A percentile compares a stretch with the other conserved stretches of the same genome.
These are phyloP conservation scores for Blastobotrys aristatus DNA, from an alignment of 1,139 yeast genomes.

Conservation along the genomic window DNA sequence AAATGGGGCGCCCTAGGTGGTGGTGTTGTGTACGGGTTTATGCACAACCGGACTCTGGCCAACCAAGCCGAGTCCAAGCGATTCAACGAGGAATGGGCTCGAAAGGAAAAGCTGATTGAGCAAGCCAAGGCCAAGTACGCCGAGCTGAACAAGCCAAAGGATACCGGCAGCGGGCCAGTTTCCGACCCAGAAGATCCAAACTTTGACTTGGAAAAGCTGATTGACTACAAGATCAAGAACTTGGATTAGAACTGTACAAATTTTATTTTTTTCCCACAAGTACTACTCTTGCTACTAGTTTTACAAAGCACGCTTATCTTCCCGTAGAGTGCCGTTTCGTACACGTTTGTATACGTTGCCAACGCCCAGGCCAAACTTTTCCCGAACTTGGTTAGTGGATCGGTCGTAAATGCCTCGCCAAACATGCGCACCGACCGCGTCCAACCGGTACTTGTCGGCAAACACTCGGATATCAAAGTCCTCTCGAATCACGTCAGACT, in stretches of 20 bases:
- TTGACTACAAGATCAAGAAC: slow-evolving; percentile 32
- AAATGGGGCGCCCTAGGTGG: slow-evolving; percentile 91
- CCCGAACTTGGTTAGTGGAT: slow-evolving; percentile 62
- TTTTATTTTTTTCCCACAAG: not conserved
- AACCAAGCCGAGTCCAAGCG: slow-evolving; percentile 53
- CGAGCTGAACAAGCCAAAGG: slow-evolving; percentile 49
- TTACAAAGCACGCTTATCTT: not conserved
- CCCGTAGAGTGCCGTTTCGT: slow-evolving; percentile 9
- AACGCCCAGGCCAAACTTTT: slow-evolving; percentile 60
- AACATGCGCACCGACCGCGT: slow-evolving; percentile 83
- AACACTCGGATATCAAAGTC: slow-evolving; percentile 70
- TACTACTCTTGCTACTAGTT: too few relatives aligned
- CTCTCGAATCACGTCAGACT: slow-evolving; percentile 36
- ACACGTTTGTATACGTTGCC: slow-evolving; percentile 55
- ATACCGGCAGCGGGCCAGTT: slow-evolving; percentile 37
- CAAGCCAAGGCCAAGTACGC: slow-evolving; percentile 86
- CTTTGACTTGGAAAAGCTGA: slow-evolving; percentile 62
- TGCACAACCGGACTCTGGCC: slow-evolving; percentile 71
- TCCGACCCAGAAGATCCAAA: slow-evolving; percentile 86
- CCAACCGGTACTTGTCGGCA: slow-evolving; percentile 49
- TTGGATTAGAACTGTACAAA: slow-evolving; percentile 8
- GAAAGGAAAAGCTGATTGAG: slow-evolving; percentile 69
- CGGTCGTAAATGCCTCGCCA: slow-evolving; percentile 89
- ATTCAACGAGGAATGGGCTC: slow-evolving; percentile 55
- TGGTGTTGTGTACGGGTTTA: slow-evolving; percentile 86